Evolutionary conservation across 2,329 filamentous ascomycete species (phyloP), one percentile per base, ranked within the genome.

Genomic region (Neoscytalidium dimidiatum): DNA sequence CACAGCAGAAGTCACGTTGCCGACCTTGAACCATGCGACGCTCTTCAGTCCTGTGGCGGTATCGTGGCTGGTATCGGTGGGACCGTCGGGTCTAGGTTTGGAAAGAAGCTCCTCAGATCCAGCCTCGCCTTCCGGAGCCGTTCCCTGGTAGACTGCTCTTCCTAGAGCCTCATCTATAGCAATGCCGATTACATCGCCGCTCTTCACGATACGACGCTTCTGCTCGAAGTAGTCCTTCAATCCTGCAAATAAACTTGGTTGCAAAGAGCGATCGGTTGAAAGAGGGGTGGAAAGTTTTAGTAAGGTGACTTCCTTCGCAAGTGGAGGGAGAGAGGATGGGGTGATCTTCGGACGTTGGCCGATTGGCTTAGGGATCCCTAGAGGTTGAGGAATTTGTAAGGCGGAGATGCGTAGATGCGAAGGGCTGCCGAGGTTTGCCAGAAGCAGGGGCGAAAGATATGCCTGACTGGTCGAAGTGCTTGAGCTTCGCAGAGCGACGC

Each of bases 21-120:
- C 90, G 44, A 99, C 90, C 68, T 89, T 92, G 82, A 97, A 98
- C 95, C 95, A 99, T 7, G 92, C 94, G 21, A 96, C 91, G 11
- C 72, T 73, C 52, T 76, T 78, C 21, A 70, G 67, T 52, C 67
- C 71, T 35, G 63, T 69, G 28, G 69, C 67, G 2, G 64, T 43
- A 23, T 68, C 65, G 0, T 62, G 28, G 26, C 49, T 26, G 7
- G 19, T 17, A 35, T 66, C 69, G 19, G 69, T 74, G 66, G 17
- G 71, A 35, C n/a, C 35, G 49, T 74, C 69, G 69, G 83, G 71
- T 68, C 79, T 77, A 65, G 73, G 69, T 44, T 72, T 85, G 31
- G 86, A 84, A 67, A 87, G 77, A 1, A 84, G 81, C 71, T 85
- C 62, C 83, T 84, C 79, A 28, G 73, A 78, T 3, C 81, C 71